phyloP scores from a whole-genome alignment of 2,329 filamentous ascomycete species.

The Alternaria ventricosa region DNA sequence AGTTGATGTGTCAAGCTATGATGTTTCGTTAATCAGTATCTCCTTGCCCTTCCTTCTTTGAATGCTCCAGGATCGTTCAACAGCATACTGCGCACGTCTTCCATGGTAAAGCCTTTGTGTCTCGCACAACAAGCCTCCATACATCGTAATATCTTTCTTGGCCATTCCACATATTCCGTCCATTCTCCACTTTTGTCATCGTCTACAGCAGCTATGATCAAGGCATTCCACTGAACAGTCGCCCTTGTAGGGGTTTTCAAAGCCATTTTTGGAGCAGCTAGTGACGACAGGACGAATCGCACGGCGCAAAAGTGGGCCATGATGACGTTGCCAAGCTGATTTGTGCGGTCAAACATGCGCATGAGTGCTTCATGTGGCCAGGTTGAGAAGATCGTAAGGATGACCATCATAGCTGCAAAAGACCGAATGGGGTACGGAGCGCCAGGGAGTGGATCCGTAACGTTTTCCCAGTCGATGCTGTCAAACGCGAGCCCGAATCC shows the following conservation, averaged over 20 bases:
- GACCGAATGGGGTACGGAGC: conserved; percentile 5
- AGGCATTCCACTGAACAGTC: conserved; percentile 49
- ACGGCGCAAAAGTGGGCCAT: conserved; percentile 24
- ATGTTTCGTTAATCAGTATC: not conserved
- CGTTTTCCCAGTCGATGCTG: conserved; percentile 9
- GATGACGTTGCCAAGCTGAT: conserved; percentile 22
- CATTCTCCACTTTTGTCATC: conserved; percentile 35
- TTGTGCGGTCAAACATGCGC: conserved; percentile 18
- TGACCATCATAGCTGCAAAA: conserved; percentile 24
- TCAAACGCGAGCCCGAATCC: not conserved
- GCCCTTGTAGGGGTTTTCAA: conserved; percentile 20
- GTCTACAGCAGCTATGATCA: conserved; percentile 42
- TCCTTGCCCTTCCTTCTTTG: conserved; percentile 13
- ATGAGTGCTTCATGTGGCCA: conserved; percentile 27
- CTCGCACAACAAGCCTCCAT: conserved; percentile 15
- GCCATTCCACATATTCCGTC: conserved; percentile 45
- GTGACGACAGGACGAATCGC: conserved; percentile 19
- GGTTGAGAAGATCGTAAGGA: conserved; percentile 23
- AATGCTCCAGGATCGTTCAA: conserved; percentile 53
- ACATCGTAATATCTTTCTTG: conserved; percentile 18
- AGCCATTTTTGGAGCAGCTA: conserved; percentile 16
- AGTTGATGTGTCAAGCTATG: not conserved
- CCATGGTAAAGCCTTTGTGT: conserved; percentile 14
- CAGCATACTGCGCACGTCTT: conserved; percentile 14
- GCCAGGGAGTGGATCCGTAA: conserved; percentile 11